Evolutionary conservation across 805 yeast genomes (phyloP).

Genomic region (Candida maris): DNA sequence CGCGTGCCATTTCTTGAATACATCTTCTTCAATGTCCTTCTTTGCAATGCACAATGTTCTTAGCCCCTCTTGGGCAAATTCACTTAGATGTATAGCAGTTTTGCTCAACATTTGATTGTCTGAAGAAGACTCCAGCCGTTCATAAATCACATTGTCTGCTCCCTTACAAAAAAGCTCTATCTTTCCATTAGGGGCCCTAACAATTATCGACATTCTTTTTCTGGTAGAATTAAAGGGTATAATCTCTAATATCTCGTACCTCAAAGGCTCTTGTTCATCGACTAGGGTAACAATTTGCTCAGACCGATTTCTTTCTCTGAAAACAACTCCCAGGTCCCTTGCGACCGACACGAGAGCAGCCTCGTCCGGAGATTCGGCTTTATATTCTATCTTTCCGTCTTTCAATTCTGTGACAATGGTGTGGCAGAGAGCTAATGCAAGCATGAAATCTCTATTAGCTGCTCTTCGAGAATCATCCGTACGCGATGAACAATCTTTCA

Average conservation of each 20-base stretch:
- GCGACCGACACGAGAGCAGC: slow-evolving; percentile 77
- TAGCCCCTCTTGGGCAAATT: slow-evolving; percentile 72
- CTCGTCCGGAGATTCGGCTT: slow-evolving; percentile 84
- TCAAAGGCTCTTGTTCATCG: slow-evolving; percentile 42
- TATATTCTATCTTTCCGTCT: slow-evolving; percentile 46
- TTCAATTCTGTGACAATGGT: slow-evolving; percentile 63
- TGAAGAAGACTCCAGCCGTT: slow-evolving; percentile 33
- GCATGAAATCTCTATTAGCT: slow-evolving; percentile 56
- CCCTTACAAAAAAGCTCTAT: slow-evolving; percentile 60
- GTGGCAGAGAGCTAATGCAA: slow-evolving; percentile 68
- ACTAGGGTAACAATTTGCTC: slow-evolving; percentile 39
- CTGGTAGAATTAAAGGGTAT: slow-evolving; percentile 68
- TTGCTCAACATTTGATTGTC: slow-evolving; percentile 45
- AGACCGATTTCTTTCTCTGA: slow-evolving; percentile 51
- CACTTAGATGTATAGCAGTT: slow-evolving; percentile 63
- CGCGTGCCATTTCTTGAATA: slow-evolving; percentile 52
- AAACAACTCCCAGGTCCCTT: slow-evolving; percentile 65
- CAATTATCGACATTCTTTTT: slow-evolving; percentile 74
- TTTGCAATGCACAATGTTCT: slow-evolving; percentile 72
- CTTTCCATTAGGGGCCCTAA: slow-evolving; percentile 40
- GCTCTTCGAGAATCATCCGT: slow-evolving; percentile 39
- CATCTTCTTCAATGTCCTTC: slow-evolving; percentile 41
- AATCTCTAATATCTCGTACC: slow-evolving; percentile 49
- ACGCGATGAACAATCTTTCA: slow-evolving; percentile 41
- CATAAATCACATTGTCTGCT: slow-evolving; percentile 69